Evolutionary conservation across 1,284 basidiomycete genomes (phyloP), one percentile per base, ranked within the genome.

Genomic region (Neotropicomus parvogracilis): DNA sequence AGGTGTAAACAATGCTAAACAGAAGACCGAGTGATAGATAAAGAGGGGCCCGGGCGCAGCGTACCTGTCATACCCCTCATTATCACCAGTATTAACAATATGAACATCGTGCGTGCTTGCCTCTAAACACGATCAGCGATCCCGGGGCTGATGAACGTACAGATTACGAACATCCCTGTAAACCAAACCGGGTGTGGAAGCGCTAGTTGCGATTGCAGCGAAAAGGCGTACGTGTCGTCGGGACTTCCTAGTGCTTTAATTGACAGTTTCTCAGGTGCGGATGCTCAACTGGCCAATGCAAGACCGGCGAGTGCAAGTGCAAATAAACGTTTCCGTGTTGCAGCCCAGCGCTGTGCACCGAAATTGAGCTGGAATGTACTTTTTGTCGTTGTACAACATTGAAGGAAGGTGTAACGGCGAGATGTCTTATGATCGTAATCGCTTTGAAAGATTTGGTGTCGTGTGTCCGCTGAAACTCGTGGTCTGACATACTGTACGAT

Each of bases 41-140:
- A 50, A 36, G 36, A 10, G 17, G 8, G 6, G 6, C 20, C 9
- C 3, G 16, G 28, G 10, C 12, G 1, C 4, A 35, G 16, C 6
- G 12, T 5, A 27, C 6, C n/a, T 16, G 28, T 5, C 33, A 19
- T 26, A 12, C 6, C 13, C 27, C 20, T 24, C 8, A 8, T 24
- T 24, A 36, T 28, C 34, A 28, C 12, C 24, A 52, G 24, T 36
- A 27, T 19, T 17, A 2, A 13, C 33, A 53, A 29, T 35, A 54
- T 54, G 52, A 54, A 42, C 39, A 39, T 35, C 7, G 54, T 54
- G 2, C 24, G 54, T 35, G 19, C 24, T 19, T 34, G 1, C 14
- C 34, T 39, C 6, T 21, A 9, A 13, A 2, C 7, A 14, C 20
- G 14, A 20, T 19, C 5, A 33, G 10, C 10, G n/a, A 32, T n/a